Base-by-base conservation (phyloP, 495 filamentous ascomycete species). In the Pyrenula aspistea region DNA sequence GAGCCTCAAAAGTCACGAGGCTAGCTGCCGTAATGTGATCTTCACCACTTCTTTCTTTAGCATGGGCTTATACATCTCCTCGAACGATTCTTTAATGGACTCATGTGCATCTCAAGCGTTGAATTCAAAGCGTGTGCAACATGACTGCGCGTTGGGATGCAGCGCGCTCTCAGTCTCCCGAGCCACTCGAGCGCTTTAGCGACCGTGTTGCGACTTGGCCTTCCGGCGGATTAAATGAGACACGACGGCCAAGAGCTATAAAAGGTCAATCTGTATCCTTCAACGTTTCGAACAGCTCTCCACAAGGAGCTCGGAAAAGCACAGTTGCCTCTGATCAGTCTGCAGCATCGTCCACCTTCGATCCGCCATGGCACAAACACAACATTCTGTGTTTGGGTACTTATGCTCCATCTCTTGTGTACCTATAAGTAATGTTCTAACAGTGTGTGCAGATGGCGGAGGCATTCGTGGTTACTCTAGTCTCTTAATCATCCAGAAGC, bases 391-490 rank as follows among this genome's bases (percentile, higher is more conserved):
- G 31, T 42, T 42, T 42, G 31, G 31, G 31, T 42, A 42, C 31
- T 42, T 42, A 4, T 42, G 31, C 15, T 42, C 31, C 15, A 42
- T 42, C 31, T 42, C 15, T 15, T 42, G 15, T 42, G 31, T 42
- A 42, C 31, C 31, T 42, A 8, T 42, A 15, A 42, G 31, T 42
- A 15, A n/a, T 42, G 31, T 52, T 4, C n/a, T 4, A 2, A 42
- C 31, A 42, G 31, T 54, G 12, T 24, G 52, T 25, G 21, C 24
- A 64, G 65, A 65, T 57, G 63, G 65, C 1, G 65, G 63, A 12
- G 65, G 63, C 1, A 61, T 67, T 10, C 57, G 63, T 22, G 61
- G 65, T 10, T 62, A 64, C 19, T 65, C 65, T 20, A 55, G 55
- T 11, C 62, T 66, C 1, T 36, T 67, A 22, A 67, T 67, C 20